Conservation (phyloP, 2,329 filamentous ascomycete species). For the Ophiognomonia clavigignenti-juglandacearum region DNA sequence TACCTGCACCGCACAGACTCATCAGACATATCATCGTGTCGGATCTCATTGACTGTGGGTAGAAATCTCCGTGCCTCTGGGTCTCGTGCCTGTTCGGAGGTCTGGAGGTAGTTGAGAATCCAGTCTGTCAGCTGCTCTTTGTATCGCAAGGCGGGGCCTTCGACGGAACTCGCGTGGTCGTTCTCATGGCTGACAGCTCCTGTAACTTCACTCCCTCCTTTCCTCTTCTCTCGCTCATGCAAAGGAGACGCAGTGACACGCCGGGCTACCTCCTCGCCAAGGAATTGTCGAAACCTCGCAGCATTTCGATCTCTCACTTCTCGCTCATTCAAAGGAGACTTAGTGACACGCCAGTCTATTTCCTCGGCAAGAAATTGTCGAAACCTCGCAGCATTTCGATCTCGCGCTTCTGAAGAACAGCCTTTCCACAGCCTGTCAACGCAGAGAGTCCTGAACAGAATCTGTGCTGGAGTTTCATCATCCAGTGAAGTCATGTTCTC, state of each 20-base stretch:
- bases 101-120: slow-evolving; percentile 1
- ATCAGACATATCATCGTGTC: neutral
- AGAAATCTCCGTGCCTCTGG: neutral
- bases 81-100: neutral
- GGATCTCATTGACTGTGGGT: slow-evolving; percentile 4
- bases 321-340: too few relatives aligned
- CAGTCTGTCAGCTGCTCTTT: too few relatives aligned
- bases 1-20: slow-evolving; percentile 3
- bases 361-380: slow-evolving; percentile 2
- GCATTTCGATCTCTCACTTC: too few relatives aligned
- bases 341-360: neutral
- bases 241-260: too few relatives aligned
- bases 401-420: neutral
- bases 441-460: slow-evolving; percentile 4
- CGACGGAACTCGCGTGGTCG: too few relatives aligned
- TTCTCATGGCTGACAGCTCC: too few relatives aligned
- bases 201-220: too few relatives aligned
- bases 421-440: neutral
- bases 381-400: neutral
- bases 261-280: too few relatives aligned
- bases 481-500: neutral
- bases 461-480: slow-evolving; percentile 6
- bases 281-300: too few relatives aligned
- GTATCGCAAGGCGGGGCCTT: too few relatives aligned
- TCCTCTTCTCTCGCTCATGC: too few relatives aligned